phyloP scores from a whole-genome alignment of 1,284 basidiomycete genomes.

The Malassezia pachydermatis region DNA sequence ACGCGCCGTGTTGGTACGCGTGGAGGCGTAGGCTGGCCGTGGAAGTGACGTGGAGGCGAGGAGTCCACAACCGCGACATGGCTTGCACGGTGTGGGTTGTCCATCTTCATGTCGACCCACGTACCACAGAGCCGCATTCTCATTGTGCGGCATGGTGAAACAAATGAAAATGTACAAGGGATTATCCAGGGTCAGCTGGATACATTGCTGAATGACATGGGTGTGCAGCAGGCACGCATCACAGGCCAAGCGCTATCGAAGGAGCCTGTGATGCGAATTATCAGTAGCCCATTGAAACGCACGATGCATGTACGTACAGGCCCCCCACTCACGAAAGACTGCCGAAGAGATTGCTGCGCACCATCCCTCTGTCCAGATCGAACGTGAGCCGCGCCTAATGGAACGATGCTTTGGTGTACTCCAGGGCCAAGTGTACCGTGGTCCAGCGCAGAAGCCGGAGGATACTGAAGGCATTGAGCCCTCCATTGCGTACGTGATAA shows the following conservation, averaged over 20 bases:
- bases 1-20: neutral
- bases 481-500: conserved; percentile 16
- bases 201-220: conserved; percentile 34
- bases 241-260: conserved; percentile 26
- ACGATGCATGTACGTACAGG: conserved; percentile 18
- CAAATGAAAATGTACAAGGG: conserved; percentile 36
- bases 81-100: neutral
- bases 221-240: conserved; percentile 29
- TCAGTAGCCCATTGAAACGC: conserved; percentile 33
- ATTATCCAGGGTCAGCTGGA: conserved; percentile 47
- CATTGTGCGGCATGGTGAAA: conserved; percentile 44
- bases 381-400: conserved; percentile 31
- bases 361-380: conserved; percentile 14
- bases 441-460: conserved; percentile 24
- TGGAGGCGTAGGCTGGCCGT: neutral
- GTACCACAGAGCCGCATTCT: conserved; percentile 20
- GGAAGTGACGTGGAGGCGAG: neutral
- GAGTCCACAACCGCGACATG: neutral
- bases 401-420: conserved; percentile 40
- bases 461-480: conserved; percentile 37
- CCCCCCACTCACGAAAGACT: conserved; percentile 12
- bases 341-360: conserved; percentile 15
- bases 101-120: neutral
- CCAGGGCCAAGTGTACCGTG: conserved; percentile 32
- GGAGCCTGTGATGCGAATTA: conserved; percentile 30